These are phyloP conservation scores for Hydnum rufescens DNA, from an alignment of 768 basidiomycete species.

Conservation along the genomic window DNA sequence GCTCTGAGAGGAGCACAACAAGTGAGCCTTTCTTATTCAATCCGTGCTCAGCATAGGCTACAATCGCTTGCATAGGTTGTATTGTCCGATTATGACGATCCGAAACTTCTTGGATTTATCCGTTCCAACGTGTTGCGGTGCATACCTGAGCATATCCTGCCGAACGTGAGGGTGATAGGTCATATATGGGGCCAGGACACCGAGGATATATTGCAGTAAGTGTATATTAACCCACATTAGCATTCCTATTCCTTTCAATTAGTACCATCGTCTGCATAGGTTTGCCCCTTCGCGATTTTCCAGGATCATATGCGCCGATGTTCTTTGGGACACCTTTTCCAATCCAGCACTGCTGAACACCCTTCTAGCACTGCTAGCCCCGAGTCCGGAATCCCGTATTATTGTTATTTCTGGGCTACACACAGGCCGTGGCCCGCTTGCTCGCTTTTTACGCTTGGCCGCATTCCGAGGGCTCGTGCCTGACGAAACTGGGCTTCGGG, in stretches of 20 bases:
- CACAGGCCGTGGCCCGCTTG: neutral
- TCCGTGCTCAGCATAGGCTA: neutral
- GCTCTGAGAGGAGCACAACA: neutral
- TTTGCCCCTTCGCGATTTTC: neutral
- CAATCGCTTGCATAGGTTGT: neutral
- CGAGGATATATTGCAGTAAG: neutral
- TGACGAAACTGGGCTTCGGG: neutral
- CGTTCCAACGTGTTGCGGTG: neutral
- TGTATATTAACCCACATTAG: neutral
- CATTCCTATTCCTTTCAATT: neutral
- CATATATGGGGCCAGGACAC: constrained; percentile 1
- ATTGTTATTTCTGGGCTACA: constrained; percentile 1
- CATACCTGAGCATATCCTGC: neutral
- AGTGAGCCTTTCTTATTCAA: neutral
- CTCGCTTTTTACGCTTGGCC: neutral
- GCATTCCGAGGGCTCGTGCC: neutral
- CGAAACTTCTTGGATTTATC: neutral
- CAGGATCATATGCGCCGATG: neutral
- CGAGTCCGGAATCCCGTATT: neutral
- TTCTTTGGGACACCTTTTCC: constrained; percentile 1
- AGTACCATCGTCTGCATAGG: neutral
- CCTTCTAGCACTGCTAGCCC: neutral
- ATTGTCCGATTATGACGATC: neutral
- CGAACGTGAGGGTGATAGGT: neutral
- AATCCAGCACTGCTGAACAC: neutral